Conservation (phyloP, 2,329 filamentous ascomycete species). For the Diaporthe helianthi region DNA sequence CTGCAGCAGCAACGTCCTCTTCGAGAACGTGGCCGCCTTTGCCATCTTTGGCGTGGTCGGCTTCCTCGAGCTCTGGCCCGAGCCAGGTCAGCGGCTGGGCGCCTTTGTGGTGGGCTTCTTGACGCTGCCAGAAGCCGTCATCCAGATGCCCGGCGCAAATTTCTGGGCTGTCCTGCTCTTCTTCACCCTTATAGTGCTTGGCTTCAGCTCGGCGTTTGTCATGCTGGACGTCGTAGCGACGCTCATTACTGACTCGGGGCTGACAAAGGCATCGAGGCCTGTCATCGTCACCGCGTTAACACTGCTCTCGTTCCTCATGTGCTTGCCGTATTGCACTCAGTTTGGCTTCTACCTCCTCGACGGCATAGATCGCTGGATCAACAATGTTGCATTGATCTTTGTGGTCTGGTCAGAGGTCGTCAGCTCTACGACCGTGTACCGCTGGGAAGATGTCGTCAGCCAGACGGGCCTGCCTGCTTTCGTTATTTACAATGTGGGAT, state of each 20-base stretch:
- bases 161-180: constrained; percentile 66
- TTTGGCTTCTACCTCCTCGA: constrained; percentile 63
- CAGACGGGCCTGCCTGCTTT: constrained; percentile 54
- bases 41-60: constrained; percentile 64
- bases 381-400: constrained; percentile 61
- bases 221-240: constrained; percentile 65
- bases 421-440: constrained; percentile 59
- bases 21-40: constrained; percentile 60
- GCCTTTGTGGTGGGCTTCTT: constrained; percentile 65
- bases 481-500: constrained; percentile 56
- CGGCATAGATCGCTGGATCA: constrained; percentile 63
- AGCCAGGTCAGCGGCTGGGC: constrained; percentile 52
- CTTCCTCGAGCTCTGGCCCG: constrained; percentile 47
- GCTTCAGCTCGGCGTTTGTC: constrained; percentile 64
- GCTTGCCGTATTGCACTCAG: constrained; percentile 62
- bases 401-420: constrained; percentile 61
- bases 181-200: constrained; percentile 64
- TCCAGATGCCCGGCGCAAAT: constrained; percentile 63
- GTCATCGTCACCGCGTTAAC: constrained; percentile 58
- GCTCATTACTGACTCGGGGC: constrained; percentile 59
- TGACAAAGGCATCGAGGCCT: constrained; percentile 51
- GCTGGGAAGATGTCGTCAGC: constrained; percentile 55
- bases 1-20: constrained; percentile 61
- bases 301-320: constrained; percentile 59
- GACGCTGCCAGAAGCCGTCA: constrained; percentile 62